These are phyloP conservation scores for Biscutella laevigata DNA, from an alignment of 441 rosid genomes.

Conservation along the genomic window DNA sequence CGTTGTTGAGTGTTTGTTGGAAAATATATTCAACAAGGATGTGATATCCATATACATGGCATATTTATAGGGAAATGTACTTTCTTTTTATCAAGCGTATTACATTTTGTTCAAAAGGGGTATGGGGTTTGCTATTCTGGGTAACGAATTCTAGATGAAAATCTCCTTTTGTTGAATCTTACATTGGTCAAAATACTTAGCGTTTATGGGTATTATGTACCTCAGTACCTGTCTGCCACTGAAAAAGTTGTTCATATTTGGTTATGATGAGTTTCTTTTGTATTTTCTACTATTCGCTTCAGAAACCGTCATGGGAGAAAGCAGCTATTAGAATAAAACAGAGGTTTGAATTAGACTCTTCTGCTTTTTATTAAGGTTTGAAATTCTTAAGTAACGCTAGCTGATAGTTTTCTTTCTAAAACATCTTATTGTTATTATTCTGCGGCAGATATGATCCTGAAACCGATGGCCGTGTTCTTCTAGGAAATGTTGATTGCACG, in stretches of 20 bases:
- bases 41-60: background rate
- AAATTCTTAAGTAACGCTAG: background rate
- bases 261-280: constrained; percentile 14
- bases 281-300: constrained; percentile 25
- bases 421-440: constrained; percentile 12
- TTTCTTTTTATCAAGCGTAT: background rate
- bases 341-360: constrained; percentile 39
- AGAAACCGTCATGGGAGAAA: constrained; percentile 98
- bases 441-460: constrained; percentile 80
- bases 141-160: background rate
- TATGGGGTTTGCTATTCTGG: constrained; percentile 1
- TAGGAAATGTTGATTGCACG: constrained; percentile 91
- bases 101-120: background rate
- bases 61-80: background rate
- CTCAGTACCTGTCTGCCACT: background rate
- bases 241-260: constrained; percentile 1
- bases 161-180: background rate
- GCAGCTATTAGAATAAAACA: constrained; percentile 69
- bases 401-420: constrained; percentile 10
- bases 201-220: background rate
- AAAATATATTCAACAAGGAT: background rate
- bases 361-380: constrained; percentile 13
- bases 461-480: constrained; percentile 81
- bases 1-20: background rate
- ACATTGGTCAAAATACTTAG: background rate